A percentile compares a stretch with the other conserved stretches of the same genome.
Conservation (phyloP, 2,329 filamentous ascomycete genomes). For the Colletotrichum euphorbiae region DNA sequence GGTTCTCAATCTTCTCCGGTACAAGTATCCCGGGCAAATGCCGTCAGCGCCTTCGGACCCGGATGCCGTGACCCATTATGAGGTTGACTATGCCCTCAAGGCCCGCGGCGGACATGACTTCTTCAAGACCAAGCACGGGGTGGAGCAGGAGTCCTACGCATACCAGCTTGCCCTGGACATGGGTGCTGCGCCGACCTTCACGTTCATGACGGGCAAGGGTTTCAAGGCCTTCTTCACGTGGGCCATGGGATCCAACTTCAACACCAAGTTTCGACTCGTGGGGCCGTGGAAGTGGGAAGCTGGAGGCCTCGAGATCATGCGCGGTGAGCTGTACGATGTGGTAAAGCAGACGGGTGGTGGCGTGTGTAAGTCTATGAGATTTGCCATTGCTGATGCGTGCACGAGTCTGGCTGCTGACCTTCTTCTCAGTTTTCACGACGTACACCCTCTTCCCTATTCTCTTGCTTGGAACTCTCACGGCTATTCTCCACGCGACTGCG, state of each 20-base stretch:
- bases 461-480: constrained; percentile 51
- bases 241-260: constrained; percentile 63
- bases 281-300: constrained; percentile 57
- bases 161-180: constrained; percentile 63
- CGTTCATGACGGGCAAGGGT: constrained; percentile 49
- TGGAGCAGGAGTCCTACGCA: constrained; percentile 62
- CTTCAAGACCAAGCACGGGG: constrained; percentile 52
- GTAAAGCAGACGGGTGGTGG: constrained; percentile 51
- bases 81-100: constrained; percentile 56
- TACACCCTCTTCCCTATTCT: constrained; percentile 52
- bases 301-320: constrained; percentile 53
- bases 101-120: constrained; percentile 49
- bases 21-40: constrained; percentile 43
- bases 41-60: constrained; percentile 32
- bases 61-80: constrained; percentile 48
- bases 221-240: constrained; percentile 55
- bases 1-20: constrained; percentile 54
- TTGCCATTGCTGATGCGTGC: neutral
- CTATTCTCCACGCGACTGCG: constrained; percentile 46
- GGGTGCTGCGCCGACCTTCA: constrained; percentile 54
- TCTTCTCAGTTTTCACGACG: constrained; percentile 47
- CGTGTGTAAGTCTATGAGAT: constrained; percentile 50
- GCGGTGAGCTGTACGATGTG: constrained; percentile 54
- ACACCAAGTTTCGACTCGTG: constrained; percentile 59
- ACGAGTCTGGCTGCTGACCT: constrained; percentile 35